A percentile compares a stretch with the other conserved stretches of the same genome.
phyloP scores from a whole-genome alignment of 2,329 filamentous ascomycete species.

The Cryphonectria carpinicola region DNA sequence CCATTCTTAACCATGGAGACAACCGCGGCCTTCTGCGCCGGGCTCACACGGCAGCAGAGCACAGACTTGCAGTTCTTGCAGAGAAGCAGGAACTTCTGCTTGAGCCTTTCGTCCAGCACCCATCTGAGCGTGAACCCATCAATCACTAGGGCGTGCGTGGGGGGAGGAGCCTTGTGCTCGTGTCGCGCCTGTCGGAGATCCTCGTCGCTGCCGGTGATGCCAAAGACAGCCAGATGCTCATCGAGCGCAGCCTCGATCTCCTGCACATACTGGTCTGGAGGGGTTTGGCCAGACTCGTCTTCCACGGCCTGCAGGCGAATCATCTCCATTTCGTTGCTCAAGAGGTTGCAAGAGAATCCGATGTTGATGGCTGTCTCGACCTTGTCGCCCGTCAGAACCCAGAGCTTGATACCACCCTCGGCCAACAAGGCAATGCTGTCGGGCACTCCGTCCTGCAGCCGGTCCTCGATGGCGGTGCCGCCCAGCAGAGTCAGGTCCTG shows the following conservation, averaged over 20 bases:
- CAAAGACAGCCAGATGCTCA: slow-evolving; percentile 72
- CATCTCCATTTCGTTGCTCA: slow-evolving; percentile 97
- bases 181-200: slow-evolving; percentile 79
- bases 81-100: slow-evolving; percentile 90
- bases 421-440: slow-evolving; percentile 92
- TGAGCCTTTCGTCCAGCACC: slow-evolving; percentile 79
- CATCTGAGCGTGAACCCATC: slow-evolving; percentile 92
- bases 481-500: slow-evolving; percentile 85
- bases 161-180: slow-evolving; percentile 82
- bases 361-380: slow-evolving; percentile 99
- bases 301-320: slow-evolving; percentile 87
- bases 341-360: slow-evolving; percentile 95
- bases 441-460: slow-evolving; percentile 93
- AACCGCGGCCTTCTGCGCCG: slow-evolving; percentile 95
- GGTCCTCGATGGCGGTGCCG: slow-evolving; percentile 96
- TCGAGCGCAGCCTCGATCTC: slow-evolving; percentile 74
- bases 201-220: slow-evolving; percentile 80
- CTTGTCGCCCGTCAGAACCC: slow-evolving; percentile 98
- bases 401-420: slow-evolving; percentile 94
- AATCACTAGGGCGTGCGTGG: slow-evolving; percentile 91
- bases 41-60: slow-evolving; percentile 95
- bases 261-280: slow-evolving; percentile 55
- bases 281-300: slow-evolving; percentile 58
- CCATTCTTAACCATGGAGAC: slow-evolving; percentile 94
- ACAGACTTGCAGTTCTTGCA: slow-evolving; percentile 98